Base-by-base conservation (phyloP, 2,329 filamentous ascomycete species). In the Alternaria incomplexa region DNA sequence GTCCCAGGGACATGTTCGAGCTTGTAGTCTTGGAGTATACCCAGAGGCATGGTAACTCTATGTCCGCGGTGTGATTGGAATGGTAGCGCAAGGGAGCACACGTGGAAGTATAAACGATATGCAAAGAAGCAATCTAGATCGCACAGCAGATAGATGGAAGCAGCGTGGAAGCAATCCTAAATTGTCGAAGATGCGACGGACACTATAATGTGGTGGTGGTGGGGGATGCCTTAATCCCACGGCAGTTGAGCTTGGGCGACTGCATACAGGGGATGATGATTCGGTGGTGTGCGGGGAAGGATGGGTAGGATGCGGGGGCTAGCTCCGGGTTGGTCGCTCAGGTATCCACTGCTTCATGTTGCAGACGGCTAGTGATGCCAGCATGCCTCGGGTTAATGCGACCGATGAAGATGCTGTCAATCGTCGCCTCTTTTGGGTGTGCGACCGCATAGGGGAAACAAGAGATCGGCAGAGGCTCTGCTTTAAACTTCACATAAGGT, bases 1-100 rank as follows among this genome's bases (percentile, higher is more conserved):
- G 71, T 73, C 6, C 71, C 71, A 15, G 71, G 71, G 1, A 73
- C 71, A 66, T 71, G 66, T 52, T 72, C 69, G 17, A 73, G 56
- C 22, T 69, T 69, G 52, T 66, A 65, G 52, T 73, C 69, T 22
- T 66, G 62, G 6, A 73, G 23, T 15, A 73, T 70, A 52, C 69
- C 71, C 20, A 73, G 22, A n/a, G 68, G 68, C 71, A 73, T 73
- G 58, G 25, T 67, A 56, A 50, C 62, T 55, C 25, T 46, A 12
- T 44, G 6, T 32, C 10, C 47, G 5, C 23, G 40, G 22, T 28
- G 36, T 20, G 23, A 52, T n/a, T 28, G 55, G 10, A 23, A 58
- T 8, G 46, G 25, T 40, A 43, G 47, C 20, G 23, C 28, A 23
- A 22, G 17, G 17, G 22, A 20, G 36, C 22, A 44, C 22, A 44